phyloP scores from a whole-genome alignment of 176 grass and related monocot genomes.

The Chloris gayana region DNA sequence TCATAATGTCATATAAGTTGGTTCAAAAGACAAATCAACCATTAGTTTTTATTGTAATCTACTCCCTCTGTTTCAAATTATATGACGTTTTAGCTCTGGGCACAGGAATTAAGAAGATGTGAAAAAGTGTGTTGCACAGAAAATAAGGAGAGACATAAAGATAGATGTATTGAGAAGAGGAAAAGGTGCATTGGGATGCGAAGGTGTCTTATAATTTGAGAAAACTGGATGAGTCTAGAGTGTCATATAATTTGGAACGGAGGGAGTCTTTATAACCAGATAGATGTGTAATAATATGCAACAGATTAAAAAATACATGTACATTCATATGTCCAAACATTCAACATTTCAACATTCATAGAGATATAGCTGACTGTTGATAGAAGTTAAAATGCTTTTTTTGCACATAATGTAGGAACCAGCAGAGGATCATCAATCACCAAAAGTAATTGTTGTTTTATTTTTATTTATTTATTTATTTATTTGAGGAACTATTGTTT shows the following conservation, averaged over 20 bases:
- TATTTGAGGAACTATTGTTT: no score
- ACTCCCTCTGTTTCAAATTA: no score
- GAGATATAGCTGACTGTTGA: neutral
- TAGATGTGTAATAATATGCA: neutral
- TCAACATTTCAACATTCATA: neutral
- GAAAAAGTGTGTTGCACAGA: no score
- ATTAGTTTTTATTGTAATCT: neutral
- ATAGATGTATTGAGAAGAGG: no score
- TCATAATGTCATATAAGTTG: neutral
- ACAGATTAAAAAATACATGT: neutral
- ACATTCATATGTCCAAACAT: neutral
- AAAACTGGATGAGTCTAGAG: no score
- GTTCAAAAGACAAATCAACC: neutral
- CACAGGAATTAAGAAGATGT: no score
- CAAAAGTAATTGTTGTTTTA: conserved; percentile 6
- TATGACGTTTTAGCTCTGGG: no score
- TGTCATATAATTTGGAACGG: no score
- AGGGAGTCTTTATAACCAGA: conserved; percentile 12
- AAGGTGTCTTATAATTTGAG: no score
- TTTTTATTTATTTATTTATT: no score
- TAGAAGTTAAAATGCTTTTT: neutral
- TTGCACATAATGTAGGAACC: neutral
- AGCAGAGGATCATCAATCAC: conserved; percentile 11
- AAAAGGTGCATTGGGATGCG: no score
- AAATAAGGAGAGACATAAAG: no score